Evolutionary conservation across 208 protist genomes (phyloP).

Genomic region (Trypanosoma mega): DNA sequence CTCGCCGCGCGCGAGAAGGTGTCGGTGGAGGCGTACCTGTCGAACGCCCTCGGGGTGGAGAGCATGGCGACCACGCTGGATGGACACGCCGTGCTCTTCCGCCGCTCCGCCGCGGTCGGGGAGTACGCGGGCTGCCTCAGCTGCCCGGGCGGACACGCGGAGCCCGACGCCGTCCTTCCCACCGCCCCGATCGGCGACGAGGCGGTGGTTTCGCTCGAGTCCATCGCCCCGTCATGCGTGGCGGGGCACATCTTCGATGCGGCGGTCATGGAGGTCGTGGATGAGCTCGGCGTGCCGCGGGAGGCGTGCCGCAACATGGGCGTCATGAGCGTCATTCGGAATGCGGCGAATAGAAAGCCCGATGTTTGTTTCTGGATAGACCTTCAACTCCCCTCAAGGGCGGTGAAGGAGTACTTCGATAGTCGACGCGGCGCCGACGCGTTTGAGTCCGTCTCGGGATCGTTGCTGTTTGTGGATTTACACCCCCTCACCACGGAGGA

Average conservation of each 20-base stretch:
- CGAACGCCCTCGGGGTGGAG: conserved; percentile 49
- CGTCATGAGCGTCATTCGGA: conserved; percentile 32
- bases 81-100: conserved; percentile 33
- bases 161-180: conserved; percentile 36
- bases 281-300: conserved; percentile 35
- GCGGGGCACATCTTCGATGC: conserved; percentile 33
- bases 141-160: conserved; percentile 44
- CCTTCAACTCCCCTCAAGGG: conserved; percentile 5
- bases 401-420: conserved; percentile 34
- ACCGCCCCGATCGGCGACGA: conserved; percentile 10
- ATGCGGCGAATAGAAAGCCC: conserved; percentile 30
- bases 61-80: conserved; percentile 36
- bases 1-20: not conserved
- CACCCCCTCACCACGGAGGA: conserved; percentile 3
- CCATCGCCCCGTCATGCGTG: conserved; percentile 13
- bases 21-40: conserved; percentile 19
- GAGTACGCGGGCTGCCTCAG: conserved; percentile 46
- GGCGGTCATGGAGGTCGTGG: conserved; percentile 34
- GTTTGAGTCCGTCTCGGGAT: conserved; percentile 39
- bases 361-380: conserved; percentile 41
- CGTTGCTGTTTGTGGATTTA: conserved; percentile 32
- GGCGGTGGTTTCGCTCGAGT: conserved; percentile 24
- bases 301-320: conserved; percentile 25
- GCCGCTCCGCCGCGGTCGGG: conserved; percentile 29
- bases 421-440: conserved; percentile 27